A percentile compares a stretch with the other conserved stretches of the same genome.
These are phyloP conservation scores for Oxyria digyna DNA, from an alignment of 148 eudicot genomes.

Conservation along the genomic window DNA sequence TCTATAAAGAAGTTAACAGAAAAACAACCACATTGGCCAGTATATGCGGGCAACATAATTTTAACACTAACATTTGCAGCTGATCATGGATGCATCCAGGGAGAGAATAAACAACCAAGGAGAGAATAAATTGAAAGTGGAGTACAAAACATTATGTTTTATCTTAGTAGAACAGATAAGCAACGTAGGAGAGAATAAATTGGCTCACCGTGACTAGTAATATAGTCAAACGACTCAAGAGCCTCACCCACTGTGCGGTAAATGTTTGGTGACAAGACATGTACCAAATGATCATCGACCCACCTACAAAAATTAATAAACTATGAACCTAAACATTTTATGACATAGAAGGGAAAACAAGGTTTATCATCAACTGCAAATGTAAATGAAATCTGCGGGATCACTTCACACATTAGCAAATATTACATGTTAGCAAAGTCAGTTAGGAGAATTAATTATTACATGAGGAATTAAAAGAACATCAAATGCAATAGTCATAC, in stretches of 20 bases:
- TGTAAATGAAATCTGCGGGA: background rate
- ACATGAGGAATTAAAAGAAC: background rate
- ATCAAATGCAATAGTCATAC: slow-evolving; percentile 25
- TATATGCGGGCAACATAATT: background rate
- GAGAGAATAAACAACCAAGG: no score
- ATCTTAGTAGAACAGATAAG: background rate
- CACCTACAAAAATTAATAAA: slow-evolving; percentile 37
- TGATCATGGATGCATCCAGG: background rate
- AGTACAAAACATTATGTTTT: background rate
- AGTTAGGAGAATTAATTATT: background rate
- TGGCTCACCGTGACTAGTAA: slow-evolving; percentile 63
- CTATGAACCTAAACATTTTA: background rate
- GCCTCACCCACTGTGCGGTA: slow-evolving; percentile 76
- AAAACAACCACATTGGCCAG: background rate
- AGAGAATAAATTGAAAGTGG: background rate
- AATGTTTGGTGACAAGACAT: slow-evolving; percentile 87
- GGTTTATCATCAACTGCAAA: background rate
- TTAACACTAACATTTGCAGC: background rate
- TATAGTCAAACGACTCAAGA: slow-evolving; percentile 87
- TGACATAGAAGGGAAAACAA: background rate
- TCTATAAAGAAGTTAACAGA: background rate
- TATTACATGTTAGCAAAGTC: background rate
- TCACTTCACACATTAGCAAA: background rate
- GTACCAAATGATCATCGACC: slow-evolving; percentile 93
- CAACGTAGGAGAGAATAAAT: background rate